phyloP scores from a whole-genome alignment of 495 filamentous ascomycete species.

The Penicillium psychrofluorescens region DNA sequence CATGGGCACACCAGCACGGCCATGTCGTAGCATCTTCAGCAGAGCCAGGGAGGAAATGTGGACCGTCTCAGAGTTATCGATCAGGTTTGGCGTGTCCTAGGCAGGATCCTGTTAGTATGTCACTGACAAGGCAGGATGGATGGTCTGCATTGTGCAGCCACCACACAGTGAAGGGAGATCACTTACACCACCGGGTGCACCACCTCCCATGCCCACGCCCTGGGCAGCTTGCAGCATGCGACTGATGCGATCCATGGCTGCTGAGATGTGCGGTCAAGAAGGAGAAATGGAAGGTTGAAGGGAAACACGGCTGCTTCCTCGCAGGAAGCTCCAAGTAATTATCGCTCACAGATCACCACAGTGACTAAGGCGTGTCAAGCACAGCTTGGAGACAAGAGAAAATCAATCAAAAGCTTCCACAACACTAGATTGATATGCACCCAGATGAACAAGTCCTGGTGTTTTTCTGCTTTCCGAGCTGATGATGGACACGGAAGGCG shows the following conservation, averaged over 20 bases:
- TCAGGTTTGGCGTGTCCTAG: constrained; percentile 78
- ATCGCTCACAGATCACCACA: neutral
- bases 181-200: constrained; percentile 72
- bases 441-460: too few species aligned
- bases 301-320: constrained; percentile 24
- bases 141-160: neutral
- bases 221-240: constrained; percentile 73
- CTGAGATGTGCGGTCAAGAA: constrained; percentile 12
- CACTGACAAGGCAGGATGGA: neutral
- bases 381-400: too few species aligned
- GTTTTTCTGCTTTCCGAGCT: too few species aligned
- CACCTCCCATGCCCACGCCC: constrained; percentile 65
- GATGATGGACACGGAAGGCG: too few species aligned
- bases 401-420: too few species aligned
- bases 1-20: constrained; percentile 96
- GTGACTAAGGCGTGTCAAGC: too few species aligned
- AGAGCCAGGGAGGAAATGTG: constrained; percentile 97
- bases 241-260: constrained; percentile 76
- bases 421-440: too few species aligned
- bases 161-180: neutral
- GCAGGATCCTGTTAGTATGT: constrained; percentile 5
- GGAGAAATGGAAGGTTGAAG: constrained; percentile 11
- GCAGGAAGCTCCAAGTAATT: constrained; percentile 27
- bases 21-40: constrained; percentile 97
- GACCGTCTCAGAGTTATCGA: constrained; percentile 99